Percentiles rank a stretch among this genome's conserved stretches.
These are phyloP conservation scores for Centrapalus pauciflorus DNA, from an alignment of 129 eudicot species.

Conservation along the genomic window DNA sequence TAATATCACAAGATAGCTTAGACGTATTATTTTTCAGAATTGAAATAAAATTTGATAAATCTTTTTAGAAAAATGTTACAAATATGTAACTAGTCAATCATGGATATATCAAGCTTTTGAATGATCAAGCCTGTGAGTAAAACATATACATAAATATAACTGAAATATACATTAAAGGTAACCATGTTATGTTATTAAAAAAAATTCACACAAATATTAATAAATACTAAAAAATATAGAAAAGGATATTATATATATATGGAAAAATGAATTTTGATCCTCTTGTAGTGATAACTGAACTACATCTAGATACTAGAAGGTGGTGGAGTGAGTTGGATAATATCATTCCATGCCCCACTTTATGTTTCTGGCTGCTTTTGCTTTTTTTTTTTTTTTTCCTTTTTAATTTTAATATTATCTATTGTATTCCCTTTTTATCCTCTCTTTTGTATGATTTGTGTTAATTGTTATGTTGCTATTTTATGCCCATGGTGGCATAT, in stretches of 20 bases:
- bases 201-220: no score
- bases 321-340: background rate
- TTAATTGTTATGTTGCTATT: background rate
- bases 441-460: background rate
- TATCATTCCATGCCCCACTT: conserved; percentile 6
- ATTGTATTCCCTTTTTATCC: conserved; percentile 11
- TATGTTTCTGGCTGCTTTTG: background rate
- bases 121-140: no score
- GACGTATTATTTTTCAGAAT: background rate
- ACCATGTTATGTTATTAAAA: no score
- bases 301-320: conserved; percentile 17
- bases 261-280: background rate
- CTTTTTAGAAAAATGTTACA: no score
- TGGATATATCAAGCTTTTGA: no score
- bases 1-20: no score
- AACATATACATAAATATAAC: no score
- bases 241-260: background rate
- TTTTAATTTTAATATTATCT: background rate
- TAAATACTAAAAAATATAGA: no score
- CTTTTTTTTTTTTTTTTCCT: background rate
- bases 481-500: conserved; percentile 1
- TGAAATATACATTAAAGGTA: no score
- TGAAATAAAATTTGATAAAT: no score
- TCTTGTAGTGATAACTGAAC: conserved; percentile 1
- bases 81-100: no score